These are phyloP conservation scores for Schrenkiella parvula DNA, from an alignment of 345 rosid genomes.

Conservation along the genomic window DNA sequence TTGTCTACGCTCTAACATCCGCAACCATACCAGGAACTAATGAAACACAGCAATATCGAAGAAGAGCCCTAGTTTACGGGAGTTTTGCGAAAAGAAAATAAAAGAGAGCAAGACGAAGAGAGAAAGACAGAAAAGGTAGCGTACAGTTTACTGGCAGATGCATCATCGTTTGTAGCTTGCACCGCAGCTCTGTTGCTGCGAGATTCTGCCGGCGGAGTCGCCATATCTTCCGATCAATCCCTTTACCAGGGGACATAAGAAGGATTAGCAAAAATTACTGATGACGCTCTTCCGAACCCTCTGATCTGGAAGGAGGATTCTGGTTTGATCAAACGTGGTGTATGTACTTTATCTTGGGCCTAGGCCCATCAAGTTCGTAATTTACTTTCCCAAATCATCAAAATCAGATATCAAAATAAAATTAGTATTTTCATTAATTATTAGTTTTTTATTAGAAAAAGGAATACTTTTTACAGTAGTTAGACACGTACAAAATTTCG, in stretches of 20 bases:
- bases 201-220: conserved; percentile 44
- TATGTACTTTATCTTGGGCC: background rate
- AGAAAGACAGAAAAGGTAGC: background rate
- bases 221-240: conserved; percentile 30
- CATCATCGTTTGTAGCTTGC: conserved; percentile 97
- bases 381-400: too few species aligned
- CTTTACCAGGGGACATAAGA: background rate
- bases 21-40: background rate
- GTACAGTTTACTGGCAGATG: conserved; percentile 89
- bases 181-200: conserved; percentile 80
- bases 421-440: background rate
- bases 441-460: background rate
- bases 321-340: background rate
- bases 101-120: background rate
- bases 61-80: background rate
- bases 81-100: background rate
- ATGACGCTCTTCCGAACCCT: background rate
- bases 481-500: background rate
- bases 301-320: background rate
- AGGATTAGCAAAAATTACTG: background rate
- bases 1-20: background rate
- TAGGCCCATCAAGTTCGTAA: too few species aligned
- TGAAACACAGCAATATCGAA: background rate
- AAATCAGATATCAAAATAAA: too few species aligned
- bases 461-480: background rate